Conservation (phyloP, 257 asterid species). For the Euphrasia confusa region DNA sequence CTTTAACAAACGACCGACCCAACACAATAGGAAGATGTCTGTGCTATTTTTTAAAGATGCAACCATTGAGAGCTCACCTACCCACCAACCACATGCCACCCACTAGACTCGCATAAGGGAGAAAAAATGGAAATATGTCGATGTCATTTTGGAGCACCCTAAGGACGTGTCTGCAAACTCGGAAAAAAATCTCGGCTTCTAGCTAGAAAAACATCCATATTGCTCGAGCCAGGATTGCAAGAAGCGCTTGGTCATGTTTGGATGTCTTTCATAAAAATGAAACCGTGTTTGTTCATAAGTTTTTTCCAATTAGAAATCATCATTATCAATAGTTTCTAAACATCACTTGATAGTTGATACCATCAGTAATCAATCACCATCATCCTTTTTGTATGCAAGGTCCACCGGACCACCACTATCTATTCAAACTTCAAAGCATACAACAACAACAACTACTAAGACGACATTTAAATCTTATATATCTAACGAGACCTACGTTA, state of each 20-base stretch:
- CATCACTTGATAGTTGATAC: too few relatives aligned
- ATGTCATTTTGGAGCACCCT: conserved; percentile 4
- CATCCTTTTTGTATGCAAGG: too few relatives aligned
- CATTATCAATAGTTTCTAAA: too few relatives aligned
- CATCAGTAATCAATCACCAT: too few relatives aligned
- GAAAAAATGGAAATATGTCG: background rate
- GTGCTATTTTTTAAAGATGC: conserved; percentile 18
- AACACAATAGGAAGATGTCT: background rate
- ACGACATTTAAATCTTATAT: too few relatives aligned
- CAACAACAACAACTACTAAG: too few relatives aligned
- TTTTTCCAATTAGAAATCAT: too few relatives aligned
- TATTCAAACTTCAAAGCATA: too few relatives aligned
- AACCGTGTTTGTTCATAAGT: too few relatives aligned
- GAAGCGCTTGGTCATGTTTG: too few relatives aligned
- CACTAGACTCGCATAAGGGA: conserved; percentile 5
- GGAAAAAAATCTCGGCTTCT: background rate
- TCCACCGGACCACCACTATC: too few relatives aligned
- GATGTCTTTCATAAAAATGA: background rate
- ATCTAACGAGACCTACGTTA: too few relatives aligned
- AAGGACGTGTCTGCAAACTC: background rate
- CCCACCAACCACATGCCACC: conserved; percentile 20
- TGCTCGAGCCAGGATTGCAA: background rate
- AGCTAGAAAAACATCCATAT: background rate
- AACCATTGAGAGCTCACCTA: conserved; percentile 14
- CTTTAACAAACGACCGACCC: conserved; percentile 2